Percentiles rank a stretch among this genome's conserved stretches.
Conservation (phyloP, 2,329 filamentous ascomycete genomes). For the Aspergillus viridinutans region DNA sequence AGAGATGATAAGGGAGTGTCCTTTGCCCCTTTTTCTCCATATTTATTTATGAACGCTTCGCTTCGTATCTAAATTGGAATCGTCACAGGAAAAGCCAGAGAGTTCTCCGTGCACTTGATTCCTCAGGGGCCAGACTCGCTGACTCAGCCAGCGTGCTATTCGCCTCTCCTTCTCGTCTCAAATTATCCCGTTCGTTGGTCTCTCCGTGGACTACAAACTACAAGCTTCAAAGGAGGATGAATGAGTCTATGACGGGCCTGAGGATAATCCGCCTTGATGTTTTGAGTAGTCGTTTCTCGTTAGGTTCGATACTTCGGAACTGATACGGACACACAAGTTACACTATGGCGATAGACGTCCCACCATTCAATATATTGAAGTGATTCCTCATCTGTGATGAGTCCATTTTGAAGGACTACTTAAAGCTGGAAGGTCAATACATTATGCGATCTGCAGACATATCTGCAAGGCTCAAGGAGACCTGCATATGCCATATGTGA, state of each 20-base stretch:
- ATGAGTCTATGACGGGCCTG: not conserved
- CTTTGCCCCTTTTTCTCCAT: not conserved
- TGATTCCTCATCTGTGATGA: too few species aligned
- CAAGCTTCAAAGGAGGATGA: not conserved
- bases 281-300: too few species aligned
- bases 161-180: not conserved
- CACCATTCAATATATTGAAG: too few species aligned
- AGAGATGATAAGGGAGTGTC: not conserved
- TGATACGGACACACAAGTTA: too few species aligned
- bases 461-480: too few species aligned
- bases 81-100: not conserved
- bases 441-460: too few species aligned
- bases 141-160: not conserved
- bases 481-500: not conserved
- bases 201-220: not conserved
- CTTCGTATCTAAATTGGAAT: not conserved
- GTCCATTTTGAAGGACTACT: too few species aligned
- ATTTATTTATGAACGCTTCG: not conserved
- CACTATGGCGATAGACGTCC: too few species aligned
- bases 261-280: too few species aligned
- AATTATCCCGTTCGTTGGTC: not conserved
- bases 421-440: too few species aligned
- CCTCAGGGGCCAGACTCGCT: not conserved
- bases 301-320: too few species aligned
- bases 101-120: not conserved